A percentile compares a stretch with the other conserved stretches of the same genome.
phyloP scores from a whole-genome alignment of 225 moss, liverwort and hornwort genomes.

The Polytrichum formosum region DNA sequence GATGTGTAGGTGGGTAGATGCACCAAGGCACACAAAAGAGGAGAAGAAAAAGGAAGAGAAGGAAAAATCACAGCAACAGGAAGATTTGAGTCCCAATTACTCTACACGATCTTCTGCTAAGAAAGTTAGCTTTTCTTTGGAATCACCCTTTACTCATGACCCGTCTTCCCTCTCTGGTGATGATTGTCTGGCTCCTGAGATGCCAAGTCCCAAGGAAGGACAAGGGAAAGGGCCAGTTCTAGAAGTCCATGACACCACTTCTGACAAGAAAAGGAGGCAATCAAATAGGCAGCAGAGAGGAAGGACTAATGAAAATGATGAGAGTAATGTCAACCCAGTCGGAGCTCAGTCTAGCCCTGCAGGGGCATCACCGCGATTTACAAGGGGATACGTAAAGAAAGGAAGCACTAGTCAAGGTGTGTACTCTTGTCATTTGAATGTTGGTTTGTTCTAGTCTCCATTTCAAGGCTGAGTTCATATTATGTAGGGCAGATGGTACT shows the following conservation, averaged over 20 bases:
- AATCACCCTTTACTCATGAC: slow-evolving; percentile 20
- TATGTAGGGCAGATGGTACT: neutral
- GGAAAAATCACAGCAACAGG: slow-evolving; percentile 26
- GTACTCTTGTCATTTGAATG: no score
- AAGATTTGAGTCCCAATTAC: slow-evolving; percentile 29
- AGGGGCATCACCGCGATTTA: slow-evolving; percentile 19
- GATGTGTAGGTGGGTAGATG: slow-evolving; percentile 47
- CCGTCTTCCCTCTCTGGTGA: slow-evolving; percentile 16
- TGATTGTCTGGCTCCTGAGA: slow-evolving; percentile 15
- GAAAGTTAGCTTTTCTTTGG: slow-evolving; percentile 19
- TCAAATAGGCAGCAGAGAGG: slow-evolving; percentile 19
- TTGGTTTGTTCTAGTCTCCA: no score
- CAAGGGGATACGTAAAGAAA: slow-evolving; percentile 3
- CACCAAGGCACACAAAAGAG: slow-evolving; percentile 49
- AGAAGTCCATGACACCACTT: slow-evolving; percentile 25
- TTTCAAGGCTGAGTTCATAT: neutral
- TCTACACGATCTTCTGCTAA: slow-evolving; percentile 38
- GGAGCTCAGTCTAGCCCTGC: slow-evolving; percentile 28
- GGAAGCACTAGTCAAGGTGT: neutral
- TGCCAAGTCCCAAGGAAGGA: slow-evolving; percentile 10
- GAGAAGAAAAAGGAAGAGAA: slow-evolving; percentile 42
- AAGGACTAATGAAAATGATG: slow-evolving; percentile 24
- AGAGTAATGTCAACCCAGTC: slow-evolving; percentile 14
- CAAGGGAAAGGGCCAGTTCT: slow-evolving; percentile 4
- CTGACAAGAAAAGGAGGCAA: slow-evolving; percentile 21